Evolutionary conservation across 768 basidiomycete genomes (phyloP).

Genomic region (Pisolithus tinctorius): DNA sequence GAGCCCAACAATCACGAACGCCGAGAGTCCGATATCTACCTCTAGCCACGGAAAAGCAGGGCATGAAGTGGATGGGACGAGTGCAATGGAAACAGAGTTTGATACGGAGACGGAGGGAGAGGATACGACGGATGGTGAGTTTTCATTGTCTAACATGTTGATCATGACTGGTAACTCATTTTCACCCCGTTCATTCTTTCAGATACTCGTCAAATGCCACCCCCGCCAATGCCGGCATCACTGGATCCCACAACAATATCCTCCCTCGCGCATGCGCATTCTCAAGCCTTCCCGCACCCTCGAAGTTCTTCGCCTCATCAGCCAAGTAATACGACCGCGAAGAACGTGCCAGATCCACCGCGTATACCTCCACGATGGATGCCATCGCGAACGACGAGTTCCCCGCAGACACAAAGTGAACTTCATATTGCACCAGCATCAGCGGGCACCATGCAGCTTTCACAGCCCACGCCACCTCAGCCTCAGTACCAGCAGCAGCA

Average conservation of each 20-base stretch:
- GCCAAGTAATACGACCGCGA: conserved; percentile 1
- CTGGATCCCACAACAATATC: conserved; percentile 35
- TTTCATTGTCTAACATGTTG: not conserved
- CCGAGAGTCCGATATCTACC: conserved; percentile 15
- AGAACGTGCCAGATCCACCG: conserved; percentile 8
- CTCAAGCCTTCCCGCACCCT: conserved; percentile 1
- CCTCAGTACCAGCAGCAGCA: not conserved
- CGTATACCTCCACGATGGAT: conserved; percentile 6
- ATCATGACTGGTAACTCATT: conserved; percentile 7
- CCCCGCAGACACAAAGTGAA: conserved; percentile 7
- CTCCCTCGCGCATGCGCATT: conserved; percentile 17
- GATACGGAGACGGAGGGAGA: conserved; percentile 26
- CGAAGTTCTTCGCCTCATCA: conserved; percentile 17
- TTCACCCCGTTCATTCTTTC: too few species aligned
- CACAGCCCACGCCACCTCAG: not conserved
- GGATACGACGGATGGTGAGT: conserved; percentile 17
- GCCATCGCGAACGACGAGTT: conserved; percentile 5
- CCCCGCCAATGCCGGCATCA: conserved; percentile 40
- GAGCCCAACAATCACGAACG: conserved; percentile 12
- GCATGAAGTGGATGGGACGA: conserved; percentile 10
- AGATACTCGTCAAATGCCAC: too few species aligned
- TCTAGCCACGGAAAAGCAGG: conserved; percentile 3
- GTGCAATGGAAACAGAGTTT: conserved; percentile 26
- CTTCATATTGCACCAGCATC: not conserved
- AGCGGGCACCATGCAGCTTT: not conserved